Evolutionary conservation across 805 yeast species (phyloP).

Genomic region (Metschnikowia baotianmanensis): DNA sequence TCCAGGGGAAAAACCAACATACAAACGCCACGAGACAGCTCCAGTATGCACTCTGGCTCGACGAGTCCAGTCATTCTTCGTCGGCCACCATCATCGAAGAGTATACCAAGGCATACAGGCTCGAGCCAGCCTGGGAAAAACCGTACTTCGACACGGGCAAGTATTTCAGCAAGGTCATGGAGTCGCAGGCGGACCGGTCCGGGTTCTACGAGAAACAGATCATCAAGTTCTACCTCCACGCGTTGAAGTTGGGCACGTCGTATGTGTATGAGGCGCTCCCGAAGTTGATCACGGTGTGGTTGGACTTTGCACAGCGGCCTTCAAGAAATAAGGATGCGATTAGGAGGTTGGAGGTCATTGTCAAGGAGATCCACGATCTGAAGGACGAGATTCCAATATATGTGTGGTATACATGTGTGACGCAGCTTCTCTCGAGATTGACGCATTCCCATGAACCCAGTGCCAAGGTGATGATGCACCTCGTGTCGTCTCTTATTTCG

Average conservation of each 20-base stretch:
- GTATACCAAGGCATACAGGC: conserved; percentile 55
- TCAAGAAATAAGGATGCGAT: conserved; percentile 29
- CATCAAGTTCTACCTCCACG: conserved; percentile 53
- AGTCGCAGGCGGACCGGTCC: conserved; percentile 50
- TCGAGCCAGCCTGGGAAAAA: conserved; percentile 65
- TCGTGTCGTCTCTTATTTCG: conserved; percentile 55
- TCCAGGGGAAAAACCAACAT: conserved; percentile 19
- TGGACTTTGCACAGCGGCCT: conserved; percentile 58
- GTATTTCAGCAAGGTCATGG: conserved; percentile 74
- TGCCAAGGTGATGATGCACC: conserved; percentile 50
- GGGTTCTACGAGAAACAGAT: conserved; percentile 57
- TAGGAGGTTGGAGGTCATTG: conserved; percentile 42
- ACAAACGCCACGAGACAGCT: conserved; percentile 52
- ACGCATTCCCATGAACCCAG: conserved; percentile 60
- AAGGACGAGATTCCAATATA: conserved; percentile 46
- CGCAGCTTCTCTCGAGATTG: conserved; percentile 82
- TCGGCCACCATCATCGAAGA: conserved; percentile 69
- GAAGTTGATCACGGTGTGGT: conserved; percentile 86
- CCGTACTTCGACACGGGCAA: conserved; percentile 79
- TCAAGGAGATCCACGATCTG: conserved; percentile 47
- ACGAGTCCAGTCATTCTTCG: conserved; percentile 77
- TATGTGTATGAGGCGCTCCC: conserved; percentile 84
- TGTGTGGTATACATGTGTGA: conserved; percentile 78
- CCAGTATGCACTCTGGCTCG: conserved; percentile 86
- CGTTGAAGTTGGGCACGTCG: conserved; percentile 60